Evolutionary conservation across 139 green algal genomes (phyloP).

Genomic region (Yamagishiella unicocca): DNA sequence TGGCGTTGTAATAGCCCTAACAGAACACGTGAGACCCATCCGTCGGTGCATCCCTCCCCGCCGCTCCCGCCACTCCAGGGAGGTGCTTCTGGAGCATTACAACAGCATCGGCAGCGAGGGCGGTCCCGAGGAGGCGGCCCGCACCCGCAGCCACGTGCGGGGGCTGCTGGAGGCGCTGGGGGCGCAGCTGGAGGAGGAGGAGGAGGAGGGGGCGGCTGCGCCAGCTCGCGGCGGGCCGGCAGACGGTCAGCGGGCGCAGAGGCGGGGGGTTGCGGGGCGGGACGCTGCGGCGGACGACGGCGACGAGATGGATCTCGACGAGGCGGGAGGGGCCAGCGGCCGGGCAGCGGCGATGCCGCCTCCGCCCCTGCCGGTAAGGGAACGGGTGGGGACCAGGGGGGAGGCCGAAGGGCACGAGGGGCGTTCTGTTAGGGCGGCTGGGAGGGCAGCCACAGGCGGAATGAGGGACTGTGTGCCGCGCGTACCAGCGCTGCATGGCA

Average conservation of each 20-base stretch:
- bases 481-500: too few relatives aligned
- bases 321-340: background rate
- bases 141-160: background rate
- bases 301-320: constrained; percentile 6
- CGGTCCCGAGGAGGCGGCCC: constrained; percentile 4
- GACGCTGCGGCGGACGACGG: too few relatives aligned
- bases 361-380: constrained; percentile 12
- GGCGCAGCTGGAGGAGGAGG: constrained; percentile 47
- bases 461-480: too few relatives aligned
- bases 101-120: constrained; percentile 45
- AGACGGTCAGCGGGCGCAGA: too few relatives aligned
- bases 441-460: too few relatives aligned
- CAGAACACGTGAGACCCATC: too few relatives aligned
- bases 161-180: constrained; percentile 58
- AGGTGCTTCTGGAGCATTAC: constrained; percentile 67
- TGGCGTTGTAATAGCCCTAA: too few relatives aligned
- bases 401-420: too few relatives aligned
- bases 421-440: too few relatives aligned
- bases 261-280: too few relatives aligned
- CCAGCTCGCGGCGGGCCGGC: too few relatives aligned
- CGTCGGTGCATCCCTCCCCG: background rate
- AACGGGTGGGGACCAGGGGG: too few relatives aligned
- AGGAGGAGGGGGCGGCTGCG: background rate
- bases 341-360: background rate
- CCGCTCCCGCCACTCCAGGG: background rate